Evolutionary conservation across 1,139 yeast species (phyloP).

Genomic region (Keqinozyma sinolaborantium): DNA sequence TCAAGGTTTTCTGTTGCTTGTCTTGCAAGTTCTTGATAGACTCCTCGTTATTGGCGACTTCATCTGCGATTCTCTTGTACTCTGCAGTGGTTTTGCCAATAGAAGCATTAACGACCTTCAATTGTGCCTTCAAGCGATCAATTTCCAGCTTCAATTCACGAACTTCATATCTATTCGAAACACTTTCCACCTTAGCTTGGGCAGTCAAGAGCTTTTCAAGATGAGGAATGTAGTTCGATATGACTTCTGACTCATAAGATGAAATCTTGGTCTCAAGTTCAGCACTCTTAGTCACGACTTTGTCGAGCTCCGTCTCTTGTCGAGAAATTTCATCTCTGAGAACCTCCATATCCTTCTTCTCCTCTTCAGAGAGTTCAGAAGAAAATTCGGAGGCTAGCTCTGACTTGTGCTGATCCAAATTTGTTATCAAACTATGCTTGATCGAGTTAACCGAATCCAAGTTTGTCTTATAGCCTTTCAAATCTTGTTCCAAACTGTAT

Average conservation of each 20-base stretch:
- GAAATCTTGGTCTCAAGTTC: constrained; percentile 51
- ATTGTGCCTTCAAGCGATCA: constrained; percentile 17
- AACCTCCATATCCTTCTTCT: constrained; percentile 29
- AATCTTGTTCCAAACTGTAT: constrained; percentile 41
- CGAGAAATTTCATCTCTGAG: constrained; percentile 37
- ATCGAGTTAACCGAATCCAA: constrained; percentile 20
- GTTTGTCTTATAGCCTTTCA: constrained; percentile 20
- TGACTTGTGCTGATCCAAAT: constrained; percentile 33
- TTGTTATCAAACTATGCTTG: constrained; percentile 23
- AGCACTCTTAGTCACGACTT: constrained; percentile 40
- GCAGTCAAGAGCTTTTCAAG: constrained; percentile 24
- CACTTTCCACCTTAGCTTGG: constrained; percentile 12
- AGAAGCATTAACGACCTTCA: constrained; percentile 20
- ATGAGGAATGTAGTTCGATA: constrained; percentile 41
- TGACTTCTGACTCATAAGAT: constrained; percentile 53
- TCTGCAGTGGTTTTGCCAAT: constrained; percentile 15
- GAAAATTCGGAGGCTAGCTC: constrained; percentile 59
- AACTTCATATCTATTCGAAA: constrained; percentile 36
- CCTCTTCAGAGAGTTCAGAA: constrained; percentile 45
- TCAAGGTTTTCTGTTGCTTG: constrained; percentile 52
- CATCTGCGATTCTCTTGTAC: constrained; percentile 22
- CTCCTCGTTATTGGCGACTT: constrained; percentile 36
- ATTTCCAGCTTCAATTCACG: constrained; percentile 31
- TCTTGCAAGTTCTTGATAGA: constrained; percentile 50
- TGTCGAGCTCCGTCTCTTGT: constrained; percentile 39